Percentiles rank a stretch among this genome's conserved stretches.
Evolutionary conservation across 108 stramenopile genomes (phyloP).

Genomic region (Mayamaea pseudoterrestris): DNA sequence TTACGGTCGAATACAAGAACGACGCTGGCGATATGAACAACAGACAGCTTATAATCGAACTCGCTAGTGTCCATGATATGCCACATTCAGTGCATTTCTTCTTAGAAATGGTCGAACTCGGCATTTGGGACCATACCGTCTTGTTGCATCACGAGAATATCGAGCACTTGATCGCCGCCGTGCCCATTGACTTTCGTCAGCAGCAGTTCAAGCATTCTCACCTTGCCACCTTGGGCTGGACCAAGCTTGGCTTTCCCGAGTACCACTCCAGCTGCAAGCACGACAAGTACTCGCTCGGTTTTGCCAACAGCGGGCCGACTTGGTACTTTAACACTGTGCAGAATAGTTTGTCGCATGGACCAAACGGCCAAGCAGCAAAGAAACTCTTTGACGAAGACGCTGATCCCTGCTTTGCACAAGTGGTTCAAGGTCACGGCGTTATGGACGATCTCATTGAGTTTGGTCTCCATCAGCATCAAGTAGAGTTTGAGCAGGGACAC

Average conservation of each 20-base stretch:
- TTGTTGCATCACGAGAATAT: conserved; percentile 41
- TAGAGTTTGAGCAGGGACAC: too few relatives aligned
- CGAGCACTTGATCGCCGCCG: conserved; percentile 50
- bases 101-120: conserved; percentile 44
- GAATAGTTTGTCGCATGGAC: conserved; percentile 68
- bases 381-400: conserved; percentile 61
- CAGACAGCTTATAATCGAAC: conserved; percentile 44
- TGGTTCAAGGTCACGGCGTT: conserved; percentile 29
- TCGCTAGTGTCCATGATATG: conserved; percentile 44
- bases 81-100: conserved; percentile 66
- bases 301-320: conserved; percentile 65
- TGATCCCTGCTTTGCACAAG: conserved; percentile 81
- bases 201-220: conserved; percentile 23
- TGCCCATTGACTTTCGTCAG: conserved; percentile 15
- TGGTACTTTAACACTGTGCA: conserved; percentile 76
- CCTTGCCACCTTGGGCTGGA: conserved; percentile 21
- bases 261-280: conserved; percentile 51
- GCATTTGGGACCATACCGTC: conserved; percentile 46
- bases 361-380: conserved; percentile 43
- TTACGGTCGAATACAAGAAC: conserved; percentile 20
- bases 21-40: conserved; percentile 2
- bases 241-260: conserved; percentile 50
- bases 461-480: too few relatives aligned
- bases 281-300: conserved; percentile 60
- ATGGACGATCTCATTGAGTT: conserved; percentile 10